A percentile compares a stretch with the other conserved stretches of the same genome.
These are phyloP conservation scores for Phytophthora cryptogea DNA, from an alignment of 352 stramenopile species.

Conservation along the genomic window DNA sequence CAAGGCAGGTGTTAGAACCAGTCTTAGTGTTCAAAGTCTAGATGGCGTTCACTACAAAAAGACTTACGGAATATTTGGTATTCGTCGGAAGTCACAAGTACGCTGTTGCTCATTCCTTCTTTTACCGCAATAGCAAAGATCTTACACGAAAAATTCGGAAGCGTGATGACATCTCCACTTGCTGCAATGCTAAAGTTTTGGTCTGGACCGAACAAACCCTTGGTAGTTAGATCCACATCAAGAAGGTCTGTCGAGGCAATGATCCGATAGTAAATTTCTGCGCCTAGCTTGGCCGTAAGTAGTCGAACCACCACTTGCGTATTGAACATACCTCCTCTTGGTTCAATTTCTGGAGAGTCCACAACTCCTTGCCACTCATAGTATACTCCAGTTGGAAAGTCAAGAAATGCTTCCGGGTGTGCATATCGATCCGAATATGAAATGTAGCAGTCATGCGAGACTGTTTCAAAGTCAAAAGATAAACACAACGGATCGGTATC, in stretches of 20 bases:
- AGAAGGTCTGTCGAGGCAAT: slow-evolving; percentile 28
- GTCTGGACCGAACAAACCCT: slow-evolving; percentile 30
- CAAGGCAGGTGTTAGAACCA: slow-evolving; percentile 5
- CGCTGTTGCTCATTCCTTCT: slow-evolving; percentile 57
- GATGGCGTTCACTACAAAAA: neutral
- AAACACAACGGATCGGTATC: slow-evolving; percentile 55
- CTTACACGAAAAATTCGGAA: slow-evolving; percentile 62
- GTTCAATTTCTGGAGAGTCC: slow-evolving; percentile 52
- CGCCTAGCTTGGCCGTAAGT: slow-evolving; percentile 55
- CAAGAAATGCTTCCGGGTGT: slow-evolving; percentile 65
- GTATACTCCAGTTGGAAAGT: slow-evolving; percentile 69
- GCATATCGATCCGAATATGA: slow-evolving; percentile 73
- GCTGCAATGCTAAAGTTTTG: slow-evolving; percentile 33
- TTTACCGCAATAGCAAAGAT: slow-evolving; percentile 72
- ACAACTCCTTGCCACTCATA: slow-evolving; percentile 79
- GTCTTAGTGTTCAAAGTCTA: neutral
- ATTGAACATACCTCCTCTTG: slow-evolving; percentile 55
- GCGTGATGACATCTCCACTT: slow-evolving; percentile 52
- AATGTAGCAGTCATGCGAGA: slow-evolving; percentile 67
- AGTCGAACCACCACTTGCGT: slow-evolving; percentile 63
- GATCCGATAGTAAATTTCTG: slow-evolving; percentile 67
- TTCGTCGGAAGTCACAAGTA: slow-evolving; percentile 49
- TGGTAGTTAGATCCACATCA: slow-evolving; percentile 15
- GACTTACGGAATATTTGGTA: slow-evolving; percentile 66
- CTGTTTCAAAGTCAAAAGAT: slow-evolving; percentile 74